Base-by-base conservation (phyloP, 495 filamentous ascomycete genomes). In the Penicillium desertorum region DNA sequence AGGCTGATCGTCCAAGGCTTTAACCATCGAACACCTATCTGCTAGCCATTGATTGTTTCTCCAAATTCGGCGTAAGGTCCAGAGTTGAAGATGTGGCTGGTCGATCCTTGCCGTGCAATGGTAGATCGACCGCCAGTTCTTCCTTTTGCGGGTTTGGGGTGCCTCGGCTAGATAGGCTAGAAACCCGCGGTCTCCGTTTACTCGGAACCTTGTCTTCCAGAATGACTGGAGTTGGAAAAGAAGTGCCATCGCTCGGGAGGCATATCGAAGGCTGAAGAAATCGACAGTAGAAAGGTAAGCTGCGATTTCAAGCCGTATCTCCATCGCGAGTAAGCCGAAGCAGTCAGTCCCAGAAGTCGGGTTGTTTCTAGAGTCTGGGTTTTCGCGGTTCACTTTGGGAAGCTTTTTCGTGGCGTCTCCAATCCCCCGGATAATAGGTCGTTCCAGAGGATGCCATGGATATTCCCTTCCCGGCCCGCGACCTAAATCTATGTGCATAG, bases 291-390 rank as follows among this genome's bases (percentile, higher is more conserved):
- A 51, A 39, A 59, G 57, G 17, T 44, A 44, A 29, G 1, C n/a
- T 9, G 57, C 51, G 12, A 59, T 49, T 34, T 45, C 32, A 30
- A 52, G 20, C 30, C 57, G 44, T 23, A 59, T 51, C 37, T 59
- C 57, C 45, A 59, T 36, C 20, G 51, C 37, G 11, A 59, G 51
- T 9, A 50, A 5, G 34, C 45, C 39, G 34, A 59, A 55, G 17
- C 45, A 54, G 22, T 59, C 57, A 25, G 27, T 29, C 8, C 44
- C 19, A 30, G 19, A 20, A 27, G 16, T 25, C 2, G 10, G 12
- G 12, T 29, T 46, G 23, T 9, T 29, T 14, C n/a, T 41, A 6
- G 29, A 29, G 14, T 17, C 11, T 36, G 23, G 22, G 16, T 32
- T 29, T 37, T 8, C 3, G 2, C 2, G 20, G 23, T 45, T 41